phyloP scores from a whole-genome alignment of 805 yeast species.

The Metschnikowia colocasiae region DNA sequence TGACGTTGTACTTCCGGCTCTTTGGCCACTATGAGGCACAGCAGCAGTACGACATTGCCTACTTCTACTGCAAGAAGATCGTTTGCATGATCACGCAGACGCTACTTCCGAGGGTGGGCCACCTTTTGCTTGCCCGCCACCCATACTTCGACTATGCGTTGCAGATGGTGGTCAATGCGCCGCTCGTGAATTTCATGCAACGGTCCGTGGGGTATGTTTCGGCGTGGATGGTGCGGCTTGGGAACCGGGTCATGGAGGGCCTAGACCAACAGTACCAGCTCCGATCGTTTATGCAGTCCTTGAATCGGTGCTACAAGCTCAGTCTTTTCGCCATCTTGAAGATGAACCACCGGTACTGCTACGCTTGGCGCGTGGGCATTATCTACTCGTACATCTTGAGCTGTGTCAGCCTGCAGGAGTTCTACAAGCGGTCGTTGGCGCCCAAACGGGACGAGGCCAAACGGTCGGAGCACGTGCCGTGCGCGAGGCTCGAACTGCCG shows the following conservation, averaged over 20 bases:
- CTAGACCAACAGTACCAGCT: slow-evolving; percentile 1
- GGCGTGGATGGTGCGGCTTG: slow-evolving; percentile 13
- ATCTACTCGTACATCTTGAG: slow-evolving; percentile 15
- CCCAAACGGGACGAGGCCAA: not conserved
- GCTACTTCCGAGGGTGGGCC: slow-evolving; percentile 11
- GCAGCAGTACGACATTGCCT: slow-evolving; percentile 6
- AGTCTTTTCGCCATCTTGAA: slow-evolving; percentile 14
- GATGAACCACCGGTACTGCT: slow-evolving; percentile 18
- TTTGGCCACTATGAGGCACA: slow-evolving; percentile 16
- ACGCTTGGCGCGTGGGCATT: slow-evolving; percentile 19
- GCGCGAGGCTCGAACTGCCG: not conserved
- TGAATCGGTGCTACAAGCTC: slow-evolving; percentile 9
- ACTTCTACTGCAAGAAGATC: slow-evolving; percentile 17
- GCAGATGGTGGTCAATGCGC: slow-evolving; percentile 14
- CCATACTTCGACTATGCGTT: slow-evolving; percentile 7
- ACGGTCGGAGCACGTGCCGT: not conserved
- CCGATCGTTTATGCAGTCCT: slow-evolving; percentile 9
- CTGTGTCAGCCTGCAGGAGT: slow-evolving; percentile 11
- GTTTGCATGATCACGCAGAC: slow-evolving; percentile 11
- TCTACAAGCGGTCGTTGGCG: slow-evolving; percentile 7
- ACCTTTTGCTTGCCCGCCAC: slow-evolving; percentile 11
- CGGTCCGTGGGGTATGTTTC: slow-evolving; percentile 11
- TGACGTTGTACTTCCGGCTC: slow-evolving; percentile 14
- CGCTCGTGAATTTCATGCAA: slow-evolving; percentile 13
- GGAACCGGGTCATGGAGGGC: slow-evolving; percentile 3